phyloP scores from a whole-genome alignment of 2,329 filamentous ascomycete species.

The Aspergillus udagawae region DNA sequence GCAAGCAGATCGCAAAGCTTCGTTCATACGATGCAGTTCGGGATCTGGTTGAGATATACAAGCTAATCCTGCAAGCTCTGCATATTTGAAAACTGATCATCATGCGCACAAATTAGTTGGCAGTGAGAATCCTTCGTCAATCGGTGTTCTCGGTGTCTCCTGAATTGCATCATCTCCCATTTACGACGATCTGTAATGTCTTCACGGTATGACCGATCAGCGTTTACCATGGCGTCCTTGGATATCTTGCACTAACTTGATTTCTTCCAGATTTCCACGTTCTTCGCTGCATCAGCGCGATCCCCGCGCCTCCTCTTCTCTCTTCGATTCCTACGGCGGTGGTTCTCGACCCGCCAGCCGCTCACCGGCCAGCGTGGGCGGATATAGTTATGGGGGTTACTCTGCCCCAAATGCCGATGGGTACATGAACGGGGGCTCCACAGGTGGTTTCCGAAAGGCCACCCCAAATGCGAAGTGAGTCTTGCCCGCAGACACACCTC shows the following conservation, averaged over 20 bases:
- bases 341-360: slow-evolving; percentile 41
- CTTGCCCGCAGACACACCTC: not conserved
- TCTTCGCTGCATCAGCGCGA: slow-evolving; percentile 64
- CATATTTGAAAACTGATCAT: not conserved
- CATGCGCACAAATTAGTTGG: not conserved
- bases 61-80: not conserved
- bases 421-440: slow-evolving; percentile 22
- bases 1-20: slow-evolving; percentile 5
- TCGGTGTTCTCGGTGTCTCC: not conserved
- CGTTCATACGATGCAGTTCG: not conserved
- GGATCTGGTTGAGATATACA: not conserved
- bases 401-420: slow-evolving; percentile 21
- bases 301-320: slow-evolving; percentile 65
- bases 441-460: slow-evolving; percentile 51
- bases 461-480: slow-evolving; percentile 67
- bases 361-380: slow-evolving; percentile 48
- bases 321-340: slow-evolving; percentile 71
- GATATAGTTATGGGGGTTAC: slow-evolving; percentile 43
- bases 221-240: not conserved
- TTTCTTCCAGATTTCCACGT: slow-evolving; percentile 58
- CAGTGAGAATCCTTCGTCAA: not conserved
- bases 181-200: slow-evolving; percentile 24
- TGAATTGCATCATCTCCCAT: not conserved
- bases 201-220: slow-evolving; percentile 30
- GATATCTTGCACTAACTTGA: not conserved